Base-by-base conservation (phyloP, 257 asterid genomes). In the Fraxinus excelsior region DNA sequence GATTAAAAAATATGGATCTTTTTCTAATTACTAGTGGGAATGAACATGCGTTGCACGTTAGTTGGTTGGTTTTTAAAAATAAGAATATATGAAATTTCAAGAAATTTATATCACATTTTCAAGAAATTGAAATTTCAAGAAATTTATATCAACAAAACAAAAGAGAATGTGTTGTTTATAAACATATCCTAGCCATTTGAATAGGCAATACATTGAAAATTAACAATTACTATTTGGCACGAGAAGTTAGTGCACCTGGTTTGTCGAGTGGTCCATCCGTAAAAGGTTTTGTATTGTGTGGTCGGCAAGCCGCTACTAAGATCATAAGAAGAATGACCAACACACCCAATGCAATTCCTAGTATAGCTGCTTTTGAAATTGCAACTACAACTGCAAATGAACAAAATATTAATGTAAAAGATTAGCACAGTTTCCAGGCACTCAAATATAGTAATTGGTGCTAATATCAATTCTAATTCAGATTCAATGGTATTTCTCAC, bases 331-430 rank as follows among this genome's bases (percentile, higher is more conserved):
- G 96, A 78, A 96, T 83, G 72, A 87, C 93, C 81, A 96, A 60
- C n/a, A 90, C 96, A 74, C 98, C 98, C 26, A 96, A 78, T 62
- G 99, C 92, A 12, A 93, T 96, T 72, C 99, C 99, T 8, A 93
- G 91, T 84, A 96, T 93, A n/a, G 97, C 98, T 14, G 96, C 96
- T 90, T 92, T 96, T 14, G 99, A 87, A 40, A 96, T 86, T 19
- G 91, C 42, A 46, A 83, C 99, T 96, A 89, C 82, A 84, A 69
- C 29, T 8, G 44, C 11, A 11, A 1, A 72, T 44, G 23, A 2
- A 31, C 26, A 67, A 56, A 78, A 58, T 28, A 69, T 7, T 34
- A 53, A 35, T 31, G 49, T 5, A 12, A 7, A 25, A 34, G 0
- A n/a, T 21, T 19, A 82, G 86, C 14, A 53, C 0, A 31, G 68